Evolutionary conservation across 257 asterid genomes (phyloP).

Genomic region (Apocynum venetum): DNA sequence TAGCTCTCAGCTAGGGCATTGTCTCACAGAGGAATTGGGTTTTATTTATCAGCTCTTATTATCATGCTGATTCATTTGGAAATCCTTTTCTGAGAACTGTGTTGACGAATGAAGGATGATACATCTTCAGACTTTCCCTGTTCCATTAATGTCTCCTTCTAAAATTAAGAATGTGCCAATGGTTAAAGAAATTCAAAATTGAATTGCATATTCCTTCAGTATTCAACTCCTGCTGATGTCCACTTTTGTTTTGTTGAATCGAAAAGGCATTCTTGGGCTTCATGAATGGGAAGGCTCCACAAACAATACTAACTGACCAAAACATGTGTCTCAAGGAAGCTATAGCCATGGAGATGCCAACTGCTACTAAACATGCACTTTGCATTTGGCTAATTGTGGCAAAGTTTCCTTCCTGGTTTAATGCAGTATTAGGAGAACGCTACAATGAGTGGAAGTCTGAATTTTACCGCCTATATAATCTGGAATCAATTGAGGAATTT

Average conservation of each 20-base stretch:
- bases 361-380: conserved; percentile 84
- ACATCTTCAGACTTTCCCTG: neutral
- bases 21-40: neutral
- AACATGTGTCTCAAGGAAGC: conserved; percentile 94
- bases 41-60: neutral
- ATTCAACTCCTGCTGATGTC: conserved; percentile 11
- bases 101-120: neutral
- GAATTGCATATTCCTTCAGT: neutral
- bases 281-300: conserved; percentile 94
- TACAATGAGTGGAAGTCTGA: conserved; percentile 94
- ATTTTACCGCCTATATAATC: conserved; percentile 74
- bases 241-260: conserved; percentile 20
- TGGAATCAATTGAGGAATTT: conserved; percentile 77
- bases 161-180: neutral
- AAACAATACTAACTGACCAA: conserved; percentile 88
- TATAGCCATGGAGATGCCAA: conserved; percentile 75
- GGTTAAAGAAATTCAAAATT: neutral
- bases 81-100: neutral
- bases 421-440: conserved; percentile 86
- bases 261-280: conserved; percentile 73
- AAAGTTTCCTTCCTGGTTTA: conserved; percentile 97
- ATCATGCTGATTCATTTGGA: too few relatives aligned
- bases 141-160: too few relatives aligned
- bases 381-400: conserved; percentile 94
- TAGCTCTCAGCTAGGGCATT: too few relatives aligned